Evolutionary conservation across 441 rosid genomes (phyloP), one percentile per base, ranked within the genome.

Genomic region (Erodium moschatum): DNA sequence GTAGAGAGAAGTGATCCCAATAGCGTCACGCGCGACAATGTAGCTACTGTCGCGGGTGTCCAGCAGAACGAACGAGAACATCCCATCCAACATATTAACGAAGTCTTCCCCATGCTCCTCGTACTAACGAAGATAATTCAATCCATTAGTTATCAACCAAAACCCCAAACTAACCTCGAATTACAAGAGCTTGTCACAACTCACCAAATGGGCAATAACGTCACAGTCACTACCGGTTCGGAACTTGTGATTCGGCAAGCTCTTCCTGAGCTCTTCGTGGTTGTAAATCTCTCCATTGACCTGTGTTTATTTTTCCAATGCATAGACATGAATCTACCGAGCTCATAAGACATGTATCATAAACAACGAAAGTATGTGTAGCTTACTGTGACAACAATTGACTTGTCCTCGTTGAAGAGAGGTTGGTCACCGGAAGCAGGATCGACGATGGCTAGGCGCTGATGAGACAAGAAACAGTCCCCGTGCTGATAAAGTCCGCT

Each of bases 341-440:
- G 3, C 0, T 19, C 21, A 0, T 19, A 54, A 16, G 10, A 52
- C 19, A 52, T 52, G 60, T 15, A 9, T 38, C 12, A 9, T 40
- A 11, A 40, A 7, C 16, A 54, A 0, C 24, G 7, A 5, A 19
- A 54, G 6, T 19, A 16, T 18, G 4, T 18, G 21, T 54, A 62
- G 7, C 61, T 31, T 87, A 95, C 99, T 76, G 99, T 96, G 84
- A 96, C 99, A 68, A 79, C 82, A 48, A 95, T 68, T 20, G 96
- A 79, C 84, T 90, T 90, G 74, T 92, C 98, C 77, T 89, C 96
- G 54, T 92, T 92, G 74, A 85, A 95, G 9, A 95, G 96, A 0
- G 99, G 98, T 75, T 95, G 99, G 80, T 95, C 98, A 24, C 98
- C 99, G 15, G 99, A 95, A 73, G 96, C 66, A 11, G 99, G 98